A percentile compares a stretch with the other conserved stretches of the same genome.
phyloP scores from a whole-genome alignment of 192 early-diverging fungal species.

The Helicostylum pulchrum region DNA sequence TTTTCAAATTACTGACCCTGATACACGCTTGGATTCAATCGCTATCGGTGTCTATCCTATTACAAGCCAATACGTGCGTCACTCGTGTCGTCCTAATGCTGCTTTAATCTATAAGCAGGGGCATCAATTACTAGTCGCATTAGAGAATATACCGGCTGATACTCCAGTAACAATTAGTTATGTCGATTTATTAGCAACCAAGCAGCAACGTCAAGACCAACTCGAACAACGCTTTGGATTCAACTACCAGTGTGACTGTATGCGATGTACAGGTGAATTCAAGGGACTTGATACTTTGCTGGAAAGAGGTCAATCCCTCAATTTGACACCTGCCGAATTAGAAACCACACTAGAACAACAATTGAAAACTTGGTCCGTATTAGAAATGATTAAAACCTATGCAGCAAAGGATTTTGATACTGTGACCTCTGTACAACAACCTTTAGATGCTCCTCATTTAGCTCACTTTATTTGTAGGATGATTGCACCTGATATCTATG shows the following conservation, averaged over 20 bases:
- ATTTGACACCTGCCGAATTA: neutral
- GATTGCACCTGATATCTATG: slow-evolving; percentile 17
- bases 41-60: slow-evolving; percentile 40
- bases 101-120: slow-evolving; percentile 52
- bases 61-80: slow-evolving; percentile 54
- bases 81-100: slow-evolving; percentile 67
- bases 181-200: slow-evolving; percentile 46
- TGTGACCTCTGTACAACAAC: neutral
- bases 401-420: neutral
- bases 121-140: slow-evolving; percentile 45
- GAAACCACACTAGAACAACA: neutral
- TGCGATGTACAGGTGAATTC: slow-evolving; percentile 2
- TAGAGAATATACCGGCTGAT: slow-evolving; percentile 50
- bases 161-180: slow-evolving; percentile 59
- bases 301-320: neutral
- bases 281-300: neutral
- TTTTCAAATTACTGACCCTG: slow-evolving; percentile 21
- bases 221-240: slow-evolving; percentile 12
- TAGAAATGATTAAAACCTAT: slow-evolving; percentile 15
- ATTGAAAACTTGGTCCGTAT: slow-evolving; percentile 2
- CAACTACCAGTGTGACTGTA: slow-evolving; percentile 20
- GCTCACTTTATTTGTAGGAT: slow-evolving; percentile 15
- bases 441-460: slow-evolving; percentile 15
- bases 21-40: slow-evolving; percentile 6
- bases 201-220: slow-evolving; percentile 12